These are phyloP conservation scores for Hirsutella thompsonii DNA, from an alignment of 2,329 filamentous ascomycete genomes.

Conservation along the genomic window DNA sequence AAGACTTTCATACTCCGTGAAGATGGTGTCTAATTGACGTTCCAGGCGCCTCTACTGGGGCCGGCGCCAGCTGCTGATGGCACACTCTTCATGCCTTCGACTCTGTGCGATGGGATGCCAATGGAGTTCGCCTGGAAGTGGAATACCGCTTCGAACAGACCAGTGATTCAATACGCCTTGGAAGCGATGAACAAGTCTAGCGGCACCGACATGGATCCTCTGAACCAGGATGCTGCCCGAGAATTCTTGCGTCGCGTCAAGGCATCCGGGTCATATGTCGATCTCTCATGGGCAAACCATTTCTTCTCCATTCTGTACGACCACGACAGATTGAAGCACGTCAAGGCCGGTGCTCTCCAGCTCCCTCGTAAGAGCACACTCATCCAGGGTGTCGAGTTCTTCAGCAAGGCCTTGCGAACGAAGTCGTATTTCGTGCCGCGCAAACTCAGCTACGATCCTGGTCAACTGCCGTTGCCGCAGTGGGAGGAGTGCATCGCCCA, in stretches of 20 bases:
- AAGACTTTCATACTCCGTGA: neutral
- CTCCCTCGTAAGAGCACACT: neutral
- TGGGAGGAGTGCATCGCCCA: neutral
- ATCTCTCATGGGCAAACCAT: neutral
- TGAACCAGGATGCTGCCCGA: neutral
- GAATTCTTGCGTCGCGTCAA: neutral
- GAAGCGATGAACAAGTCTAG: neutral
- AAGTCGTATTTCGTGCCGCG: neutral
- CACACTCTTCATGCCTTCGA: neutral
- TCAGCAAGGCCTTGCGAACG: neutral
- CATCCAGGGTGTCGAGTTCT: neutral
- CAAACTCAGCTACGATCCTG: neutral
- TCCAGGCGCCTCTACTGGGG: neutral
- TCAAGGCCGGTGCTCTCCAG: neutral
- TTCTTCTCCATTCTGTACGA: neutral
- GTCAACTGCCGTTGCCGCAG: neutral
- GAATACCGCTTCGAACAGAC: neutral
- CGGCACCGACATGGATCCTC: neutral
- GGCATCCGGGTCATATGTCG: neutral
- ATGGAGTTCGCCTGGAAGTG: neutral
- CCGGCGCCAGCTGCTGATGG: neutral
- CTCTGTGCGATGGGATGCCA: neutral
- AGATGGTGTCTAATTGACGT: neutral
- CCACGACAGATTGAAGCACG: neutral
- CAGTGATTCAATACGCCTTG: neutral